Evolutionary conservation across 2,329 filamentous ascomycete species (phyloP), one percentile per base, ranked within the genome.

Genomic region (Epichloe gansuensis): DNA sequence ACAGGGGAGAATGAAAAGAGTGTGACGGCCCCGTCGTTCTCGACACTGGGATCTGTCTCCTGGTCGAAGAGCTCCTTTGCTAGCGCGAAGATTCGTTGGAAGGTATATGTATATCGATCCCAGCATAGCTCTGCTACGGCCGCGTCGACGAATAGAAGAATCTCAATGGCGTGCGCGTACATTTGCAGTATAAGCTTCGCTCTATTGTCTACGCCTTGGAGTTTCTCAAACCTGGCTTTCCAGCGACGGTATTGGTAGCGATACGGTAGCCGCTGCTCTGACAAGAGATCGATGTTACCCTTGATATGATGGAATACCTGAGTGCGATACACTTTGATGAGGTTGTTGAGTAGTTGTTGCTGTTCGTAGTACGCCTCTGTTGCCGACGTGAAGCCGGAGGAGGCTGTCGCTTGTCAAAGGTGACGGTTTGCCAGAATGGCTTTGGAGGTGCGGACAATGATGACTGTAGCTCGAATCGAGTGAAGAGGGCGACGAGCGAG

Each of bases 401-500:
- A 42, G 42, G 34, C n/a, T 35, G 48, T n/a, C 28, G 39, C n/a
- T 25, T 47, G 48, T 46, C 52, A 46, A 48, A 52, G 12, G 25
- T 31, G 25, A 51, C 9, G 21, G 48, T 44, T 38, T 42, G 48
- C 48, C 48, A 51, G 37, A 21, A 41, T 25, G 42, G 48, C 28
- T 51, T 47, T n/a, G 48, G 42, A 4, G 44, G 43, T 34, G 37
- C 12, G 11, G 52, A 35, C 6, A 42, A 43, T 21, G 39, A 51
- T 25, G 41, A 52, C 21, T 53, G 52, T 3, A 51, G 52, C 28
- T 59, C 51, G 38, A 54, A 52, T 37, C 51, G 52, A 35, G 38
- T 56, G 21, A 58, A 50, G n/a, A 58, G 52, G 9, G 51, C 48
- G 12, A 58, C 34, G 38, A 59, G 56, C 38, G 50, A 56, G 9